Conservation (phyloP, 2,329 filamentous ascomycete genomes). For the Sarocladiaceae sp. region DNA sequence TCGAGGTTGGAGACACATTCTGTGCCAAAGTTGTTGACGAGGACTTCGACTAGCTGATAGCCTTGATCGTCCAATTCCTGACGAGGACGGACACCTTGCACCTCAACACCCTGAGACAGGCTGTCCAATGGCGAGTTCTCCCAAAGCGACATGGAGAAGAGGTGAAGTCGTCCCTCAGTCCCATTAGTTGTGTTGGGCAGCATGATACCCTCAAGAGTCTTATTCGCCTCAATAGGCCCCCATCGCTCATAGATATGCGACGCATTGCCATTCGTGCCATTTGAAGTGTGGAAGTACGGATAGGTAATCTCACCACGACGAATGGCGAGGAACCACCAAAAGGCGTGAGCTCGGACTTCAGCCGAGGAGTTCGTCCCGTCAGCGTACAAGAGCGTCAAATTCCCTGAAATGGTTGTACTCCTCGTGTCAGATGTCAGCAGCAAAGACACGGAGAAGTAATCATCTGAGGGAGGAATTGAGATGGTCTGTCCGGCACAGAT, state of each 20-base stretch:
- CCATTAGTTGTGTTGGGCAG: constrained; percentile 33
- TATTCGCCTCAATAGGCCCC: constrained; percentile 30
- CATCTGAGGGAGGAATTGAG: constrained; percentile 20
- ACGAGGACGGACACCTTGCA: constrained; percentile 37
- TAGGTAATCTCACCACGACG: constrained; percentile 41
- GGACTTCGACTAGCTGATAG: constrained; percentile 36
- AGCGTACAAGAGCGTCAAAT: constrained; percentile 36
- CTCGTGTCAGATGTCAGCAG: constrained; percentile 37
- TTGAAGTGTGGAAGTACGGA: constrained; percentile 34
- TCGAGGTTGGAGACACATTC: constrained; percentile 29
- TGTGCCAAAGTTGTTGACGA: constrained; percentile 30
- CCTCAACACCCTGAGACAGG: constrained; percentile 16
- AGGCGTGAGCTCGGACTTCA: constrained; percentile 40
- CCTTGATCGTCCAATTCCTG: constrained; percentile 33
- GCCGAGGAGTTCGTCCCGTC: constrained; percentile 34
- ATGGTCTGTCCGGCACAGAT: constrained; percentile 37
- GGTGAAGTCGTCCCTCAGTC: constrained; percentile 32
- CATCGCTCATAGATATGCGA: constrained; percentile 42
- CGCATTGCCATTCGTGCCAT: constrained; percentile 36
- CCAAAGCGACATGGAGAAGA: constrained; percentile 37
- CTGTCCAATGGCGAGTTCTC: constrained; percentile 9
- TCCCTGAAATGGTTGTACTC: constrained; percentile 31
- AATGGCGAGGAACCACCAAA: constrained; percentile 39
- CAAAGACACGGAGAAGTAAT: constrained; percentile 38
- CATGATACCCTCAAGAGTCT: constrained; percentile 32